Evolutionary conservation across 139 green algal species (phyloP).

Genomic region (Tetraselmis chui): DNA sequence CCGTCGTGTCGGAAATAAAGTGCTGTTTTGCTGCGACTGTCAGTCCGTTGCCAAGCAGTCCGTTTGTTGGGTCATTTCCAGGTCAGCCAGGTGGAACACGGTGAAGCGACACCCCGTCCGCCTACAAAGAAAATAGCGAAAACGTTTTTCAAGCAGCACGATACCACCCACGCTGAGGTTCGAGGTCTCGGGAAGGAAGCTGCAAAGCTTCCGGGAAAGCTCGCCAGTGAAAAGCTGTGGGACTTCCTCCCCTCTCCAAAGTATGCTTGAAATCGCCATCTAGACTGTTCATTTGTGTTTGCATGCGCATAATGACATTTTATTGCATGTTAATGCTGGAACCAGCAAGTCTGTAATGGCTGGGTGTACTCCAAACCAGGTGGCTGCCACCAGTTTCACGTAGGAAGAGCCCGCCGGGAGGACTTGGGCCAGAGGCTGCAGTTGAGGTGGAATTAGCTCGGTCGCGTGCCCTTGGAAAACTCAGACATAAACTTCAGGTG

Average conservation of each 20-base stretch:
- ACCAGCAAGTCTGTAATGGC: neutral
- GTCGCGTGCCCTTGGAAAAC: slow-evolving; percentile 6
- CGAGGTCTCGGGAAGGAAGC: neutral
- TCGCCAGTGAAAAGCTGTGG: neutral
- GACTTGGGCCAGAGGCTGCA: slow-evolving; percentile 4
- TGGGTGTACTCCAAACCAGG: neutral
- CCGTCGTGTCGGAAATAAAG: no score
- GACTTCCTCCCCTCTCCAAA: neutral
- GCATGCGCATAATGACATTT: neutral
- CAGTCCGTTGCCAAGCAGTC: no score
- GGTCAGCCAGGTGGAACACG: no score
- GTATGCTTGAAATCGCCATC: no score
- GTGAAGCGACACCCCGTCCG: no score
- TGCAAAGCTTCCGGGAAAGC: neutral
- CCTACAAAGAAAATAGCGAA: neutral
- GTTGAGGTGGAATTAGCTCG: slow-evolving; percentile 19
- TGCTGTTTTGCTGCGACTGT: no score
- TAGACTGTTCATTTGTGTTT: neutral
- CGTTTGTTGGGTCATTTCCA: no score
- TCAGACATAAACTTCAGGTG: slow-evolving; percentile 9
- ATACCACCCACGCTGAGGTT: neutral
- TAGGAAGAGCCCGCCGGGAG: neutral
- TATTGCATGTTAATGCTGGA: neutral
- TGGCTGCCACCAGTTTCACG: neutral
- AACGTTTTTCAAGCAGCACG: neutral